Conservation (phyloP, 2,329 filamentous ascomycete genomes). For the Elsinoe necatrix region DNA sequence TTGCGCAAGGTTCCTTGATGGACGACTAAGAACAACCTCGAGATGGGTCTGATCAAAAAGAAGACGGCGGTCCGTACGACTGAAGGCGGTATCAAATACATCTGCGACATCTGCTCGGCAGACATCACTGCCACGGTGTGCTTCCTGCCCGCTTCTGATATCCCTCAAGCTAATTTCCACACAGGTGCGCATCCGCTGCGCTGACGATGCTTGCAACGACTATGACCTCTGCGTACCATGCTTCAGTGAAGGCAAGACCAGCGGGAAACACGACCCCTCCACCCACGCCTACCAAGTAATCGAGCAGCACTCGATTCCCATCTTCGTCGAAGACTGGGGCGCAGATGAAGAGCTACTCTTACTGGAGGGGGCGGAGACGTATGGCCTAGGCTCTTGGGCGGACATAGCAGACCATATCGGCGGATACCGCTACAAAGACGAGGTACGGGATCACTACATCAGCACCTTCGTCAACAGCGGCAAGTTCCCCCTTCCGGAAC, state of each 20-base stretch:
- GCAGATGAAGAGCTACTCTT: constrained; percentile 93
- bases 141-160: constrained; percentile 20
- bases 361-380: constrained; percentile 89
- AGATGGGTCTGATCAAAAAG: constrained; percentile 92
- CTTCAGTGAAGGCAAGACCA: constrained; percentile 73
- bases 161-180: neutral
- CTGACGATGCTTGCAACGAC: constrained; percentile 72
- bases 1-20: neutral
- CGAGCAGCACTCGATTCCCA: constrained; percentile 96
- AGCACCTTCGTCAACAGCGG: constrained; percentile 76
- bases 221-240: constrained; percentile 96
- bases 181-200: constrained; percentile 93
- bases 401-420: constrained; percentile 98
- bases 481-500: constrained; percentile 76
- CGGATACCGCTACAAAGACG: constrained; percentile 86
- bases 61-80: constrained; percentile 78
- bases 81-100: constrained; percentile 61
- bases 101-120: constrained; percentile 92
- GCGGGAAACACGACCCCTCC: constrained; percentile 75
- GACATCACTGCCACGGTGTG: constrained; percentile 94
- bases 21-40: constrained; percentile 16
- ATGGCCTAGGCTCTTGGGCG: constrained; percentile 92
- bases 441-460: constrained; percentile 91
- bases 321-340: constrained; percentile 91
- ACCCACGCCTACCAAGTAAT: constrained; percentile 89